Base-by-base conservation (phyloP, 257 asterid species). In the Solanum dulcamara region DNA sequence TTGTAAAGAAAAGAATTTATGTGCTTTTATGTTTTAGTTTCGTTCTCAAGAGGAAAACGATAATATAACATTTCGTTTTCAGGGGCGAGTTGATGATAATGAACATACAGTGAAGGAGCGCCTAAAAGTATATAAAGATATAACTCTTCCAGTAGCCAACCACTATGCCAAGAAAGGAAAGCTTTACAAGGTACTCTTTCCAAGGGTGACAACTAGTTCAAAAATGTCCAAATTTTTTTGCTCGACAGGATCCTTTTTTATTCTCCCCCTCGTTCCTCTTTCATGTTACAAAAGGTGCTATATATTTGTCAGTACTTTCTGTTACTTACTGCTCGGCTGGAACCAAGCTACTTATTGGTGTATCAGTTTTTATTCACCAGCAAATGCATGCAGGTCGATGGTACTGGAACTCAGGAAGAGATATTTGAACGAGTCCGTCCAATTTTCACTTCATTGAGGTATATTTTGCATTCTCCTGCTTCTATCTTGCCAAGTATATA, bases 1-100 rank as follows among this genome's bases (percentile, higher is more conserved):
- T 53, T 71, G 48, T 20, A 38, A 20, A 26, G 13, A 71, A 71
- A 37, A 12, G 72, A 8, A 24, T 11, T 38, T 22, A 68, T 37
- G 24, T 84, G 59, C 66, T 38, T 83, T 17, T 68, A n/a, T 46
- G 85, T n/a, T 82, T 62, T 44, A 75, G 26, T 68, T 88, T 51
- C 46, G 28, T 60, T 81, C 70, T 87, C 55, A 62, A 57, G 44
- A 88, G 75, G 66, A 79, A 85, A 85, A 15, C 33, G 22, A 85
- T 77, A 30, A 38, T 51, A 33, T 46, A n/a, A 20, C 10, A 1
- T 60, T 13, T 89, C 59, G 87, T 85, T 83, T 85, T 83, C 86
- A 97, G 99, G 99, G 99, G 82, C 92, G 99, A 88, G 71, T 91
- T 84, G 98, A 97, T 92, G 99, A 97, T 90, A 97, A 97, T 87